These are phyloP conservation scores for Clitoria ternatea DNA, from an alignment of 306 rosid genomes.

Conservation along the genomic window DNA sequence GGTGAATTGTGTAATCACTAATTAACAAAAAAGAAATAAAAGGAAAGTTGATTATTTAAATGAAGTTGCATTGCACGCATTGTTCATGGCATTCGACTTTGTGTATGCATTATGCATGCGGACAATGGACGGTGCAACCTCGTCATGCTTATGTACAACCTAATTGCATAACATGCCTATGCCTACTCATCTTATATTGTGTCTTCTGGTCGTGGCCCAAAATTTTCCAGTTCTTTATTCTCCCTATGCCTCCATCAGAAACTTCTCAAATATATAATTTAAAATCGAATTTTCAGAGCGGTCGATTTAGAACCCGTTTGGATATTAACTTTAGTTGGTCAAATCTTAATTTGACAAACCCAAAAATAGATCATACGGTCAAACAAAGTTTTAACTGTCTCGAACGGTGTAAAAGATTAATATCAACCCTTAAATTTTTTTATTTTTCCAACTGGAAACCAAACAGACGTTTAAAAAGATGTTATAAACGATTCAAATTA, in stretches of 20 bases:
- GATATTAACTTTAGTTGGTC: too few species aligned
- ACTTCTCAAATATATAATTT: too few species aligned
- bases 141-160: neutral
- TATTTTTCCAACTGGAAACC: too few species aligned
- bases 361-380: too few species aligned
- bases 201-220: conserved; percentile 18
- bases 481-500: too few species aligned
- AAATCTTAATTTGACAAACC: too few species aligned
- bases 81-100: conserved; percentile 8
- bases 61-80: neutral
- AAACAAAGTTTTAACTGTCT: too few species aligned
- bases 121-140: conserved; percentile 27
- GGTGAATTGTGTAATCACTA: neutral
- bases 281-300: too few species aligned
- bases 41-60: neutral
- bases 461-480: too few species aligned
- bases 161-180: neutral
- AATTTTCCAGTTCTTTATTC: neutral
- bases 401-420: too few species aligned
- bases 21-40: neutral
- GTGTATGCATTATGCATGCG: neutral
- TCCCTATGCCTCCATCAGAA: neutral
- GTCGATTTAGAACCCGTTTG: too few species aligned
- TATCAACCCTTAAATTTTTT: too few species aligned
- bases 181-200: conserved; percentile 5